Evolutionary conservation across 768 basidiomycete species (phyloP).

Genomic region (Coprinopsis cinerea): DNA sequence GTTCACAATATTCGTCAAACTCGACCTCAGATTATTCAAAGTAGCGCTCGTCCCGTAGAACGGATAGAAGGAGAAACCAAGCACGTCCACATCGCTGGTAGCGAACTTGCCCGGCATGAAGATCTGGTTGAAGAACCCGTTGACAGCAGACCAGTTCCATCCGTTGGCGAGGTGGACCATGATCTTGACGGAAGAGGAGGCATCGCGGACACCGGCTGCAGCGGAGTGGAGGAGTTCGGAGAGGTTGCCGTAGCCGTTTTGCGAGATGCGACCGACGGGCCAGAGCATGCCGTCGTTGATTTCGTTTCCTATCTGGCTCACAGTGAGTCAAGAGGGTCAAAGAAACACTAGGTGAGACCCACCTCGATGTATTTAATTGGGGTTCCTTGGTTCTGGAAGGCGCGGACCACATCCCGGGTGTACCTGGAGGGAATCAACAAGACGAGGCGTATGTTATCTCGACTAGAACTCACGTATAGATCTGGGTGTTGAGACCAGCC

Average conservation of each 20-base stretch:
- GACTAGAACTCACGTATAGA: constrained; percentile 38
- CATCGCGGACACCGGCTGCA: constrained; percentile 45
- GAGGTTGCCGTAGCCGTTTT: constrained; percentile 43
- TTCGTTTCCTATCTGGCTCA: constrained; percentile 51
- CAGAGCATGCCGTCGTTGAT: constrained; percentile 61
- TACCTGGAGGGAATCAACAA: constrained; percentile 29
- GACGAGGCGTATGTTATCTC: not conserved
- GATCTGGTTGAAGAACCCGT: constrained; percentile 45
- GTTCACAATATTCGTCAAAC: constrained; percentile 44
- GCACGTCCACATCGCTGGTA: constrained; percentile 45
- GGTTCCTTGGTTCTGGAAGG: constrained; percentile 48
- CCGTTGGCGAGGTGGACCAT: constrained; percentile 61
- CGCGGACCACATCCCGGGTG: constrained; percentile 44
- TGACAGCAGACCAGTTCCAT: constrained; percentile 42
- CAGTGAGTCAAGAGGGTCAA: not conserved
- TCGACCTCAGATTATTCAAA: constrained; percentile 39
- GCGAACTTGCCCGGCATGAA: constrained; percentile 49
- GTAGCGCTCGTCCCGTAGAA: constrained; percentile 59
- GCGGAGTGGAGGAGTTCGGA: constrained; percentile 61
- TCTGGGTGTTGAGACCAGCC: constrained; percentile 47
- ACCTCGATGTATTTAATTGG: constrained; percentile 49
- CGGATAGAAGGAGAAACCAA: constrained; percentile 63
- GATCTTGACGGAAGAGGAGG: constrained; percentile 40
- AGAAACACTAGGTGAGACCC: constrained; percentile 4
- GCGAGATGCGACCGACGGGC: constrained; percentile 52